phyloP scores from a whole-genome alignment of 257 asterid species.

The Plantago major region DNA sequence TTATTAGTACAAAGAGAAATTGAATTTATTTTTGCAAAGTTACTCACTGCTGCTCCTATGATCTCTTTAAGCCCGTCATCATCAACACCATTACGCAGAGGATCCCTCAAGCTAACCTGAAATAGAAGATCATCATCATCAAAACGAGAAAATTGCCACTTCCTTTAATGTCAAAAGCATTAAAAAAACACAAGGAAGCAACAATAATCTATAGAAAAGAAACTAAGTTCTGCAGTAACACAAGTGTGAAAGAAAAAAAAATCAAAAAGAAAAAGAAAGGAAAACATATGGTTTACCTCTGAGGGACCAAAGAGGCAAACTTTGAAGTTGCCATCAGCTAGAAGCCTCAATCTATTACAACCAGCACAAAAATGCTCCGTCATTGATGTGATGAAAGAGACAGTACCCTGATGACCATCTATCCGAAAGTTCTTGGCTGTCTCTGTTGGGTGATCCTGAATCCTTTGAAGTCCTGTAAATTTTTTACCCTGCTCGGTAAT shows the following conservation, averaged over 20 bases:
- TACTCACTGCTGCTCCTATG: conserved; percentile 73
- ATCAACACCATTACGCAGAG: conserved; percentile 69
- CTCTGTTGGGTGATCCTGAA: conserved; percentile 80
- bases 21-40: neutral
- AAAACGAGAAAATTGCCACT: neutral
- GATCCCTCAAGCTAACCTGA: conserved; percentile 97
- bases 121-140: conserved; percentile 1
- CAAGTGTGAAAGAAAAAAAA: neutral
- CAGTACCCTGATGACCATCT: conserved; percentile 80
- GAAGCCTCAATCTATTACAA: conserved; percentile 86
- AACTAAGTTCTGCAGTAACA: neutral
- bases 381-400: conserved; percentile 97
- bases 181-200: too few species aligned
- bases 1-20: too few species aligned
- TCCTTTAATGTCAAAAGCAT: neutral
- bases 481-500: conserved; percentile 63
- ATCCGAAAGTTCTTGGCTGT: conserved; percentile 91
- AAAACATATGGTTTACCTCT: conserved; percentile 47
- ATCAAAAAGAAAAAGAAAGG: conserved; percentile 1
- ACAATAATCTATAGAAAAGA: neutral
- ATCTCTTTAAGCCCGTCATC: conserved; percentile 74
- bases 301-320: conserved; percentile 99
- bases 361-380: conserved; percentile 98
- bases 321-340: conserved; percentile 96
- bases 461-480: conserved; percentile 66